phyloP scores from a whole-genome alignment of 257 asterid species.

The Ballota nigra region DNA sequence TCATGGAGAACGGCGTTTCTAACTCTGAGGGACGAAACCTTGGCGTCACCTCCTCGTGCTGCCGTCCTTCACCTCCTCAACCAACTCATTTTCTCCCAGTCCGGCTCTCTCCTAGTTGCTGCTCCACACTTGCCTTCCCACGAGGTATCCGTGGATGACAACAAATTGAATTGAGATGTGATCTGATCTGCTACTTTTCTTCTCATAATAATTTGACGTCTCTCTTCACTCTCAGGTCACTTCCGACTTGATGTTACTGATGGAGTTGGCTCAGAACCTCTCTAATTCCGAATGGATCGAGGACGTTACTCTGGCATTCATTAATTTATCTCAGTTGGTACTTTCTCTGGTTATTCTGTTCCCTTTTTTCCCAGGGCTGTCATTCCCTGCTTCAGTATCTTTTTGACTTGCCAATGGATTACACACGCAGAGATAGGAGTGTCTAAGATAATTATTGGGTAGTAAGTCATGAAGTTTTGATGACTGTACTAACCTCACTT shows the following conservation, averaged over 20 bases:
- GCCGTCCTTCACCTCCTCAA: conserved; percentile 45
- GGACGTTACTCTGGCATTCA: conserved; percentile 32
- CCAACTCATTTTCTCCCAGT: conserved; percentile 60
- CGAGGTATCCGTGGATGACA: conserved; percentile 39
- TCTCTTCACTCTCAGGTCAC: conserved; percentile 40
- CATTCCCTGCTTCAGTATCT: conserved; percentile 2
- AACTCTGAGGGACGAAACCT: conserved; percentile 69
- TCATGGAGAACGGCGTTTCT: conserved; percentile 83
- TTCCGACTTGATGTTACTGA: conserved; percentile 61
- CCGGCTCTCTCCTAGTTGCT: conserved; percentile 47
- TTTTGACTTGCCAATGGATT: not conserved
- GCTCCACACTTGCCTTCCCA: conserved; percentile 61
- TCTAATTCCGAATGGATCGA: conserved; percentile 32
- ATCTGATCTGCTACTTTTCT: not conserved
- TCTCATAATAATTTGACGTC: not conserved
- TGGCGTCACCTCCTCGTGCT: conserved; percentile 41
- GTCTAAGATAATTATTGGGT: not conserved
- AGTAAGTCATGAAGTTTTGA: not conserved
- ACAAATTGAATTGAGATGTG: not conserved
- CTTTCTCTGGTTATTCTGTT: not conserved
- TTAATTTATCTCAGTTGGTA: conserved; percentile 43
- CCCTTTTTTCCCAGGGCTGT: not conserved
- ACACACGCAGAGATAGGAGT: not conserved
- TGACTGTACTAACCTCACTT: not conserved
- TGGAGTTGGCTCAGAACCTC: conserved; percentile 58